A percentile compares a stretch with the other conserved stretches of the same genome.
These are phyloP conservation scores for Ophiocordyceps camponoti-rufipedis DNA, from an alignment of 2,329 filamentous ascomycete genomes.

Conservation along the genomic window DNA sequence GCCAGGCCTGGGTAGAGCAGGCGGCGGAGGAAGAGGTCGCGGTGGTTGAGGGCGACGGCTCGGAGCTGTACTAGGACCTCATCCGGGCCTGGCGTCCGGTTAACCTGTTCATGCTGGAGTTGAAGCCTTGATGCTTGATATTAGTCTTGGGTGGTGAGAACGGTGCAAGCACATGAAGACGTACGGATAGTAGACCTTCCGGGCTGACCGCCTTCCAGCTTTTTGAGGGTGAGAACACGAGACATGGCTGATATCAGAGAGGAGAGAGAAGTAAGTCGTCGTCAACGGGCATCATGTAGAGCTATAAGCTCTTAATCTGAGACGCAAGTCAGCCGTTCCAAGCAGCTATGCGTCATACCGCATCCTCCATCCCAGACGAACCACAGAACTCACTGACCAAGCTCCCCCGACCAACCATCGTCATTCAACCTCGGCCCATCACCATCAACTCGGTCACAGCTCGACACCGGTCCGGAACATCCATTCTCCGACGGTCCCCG, in stretches of 20 bases:
- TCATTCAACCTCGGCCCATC: no score
- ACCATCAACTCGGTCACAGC: no score
- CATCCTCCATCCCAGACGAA: no score
- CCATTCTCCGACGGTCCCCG: no score
- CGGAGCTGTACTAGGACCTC: conserved; percentile 61
- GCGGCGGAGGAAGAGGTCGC: conserved; percentile 86
- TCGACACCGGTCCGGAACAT: no score
- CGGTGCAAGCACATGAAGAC: neutral
- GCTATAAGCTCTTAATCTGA: no score
- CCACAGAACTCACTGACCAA: no score
- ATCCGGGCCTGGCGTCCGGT: conserved; percentile 41
- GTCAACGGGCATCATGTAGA: no score
- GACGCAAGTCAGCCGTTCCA: no score
- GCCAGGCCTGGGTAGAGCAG: conserved; percentile 76
- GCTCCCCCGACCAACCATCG: no score
- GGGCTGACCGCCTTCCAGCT: conserved; percentile 54
- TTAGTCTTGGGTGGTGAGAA: neutral
- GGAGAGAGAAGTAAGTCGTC: no score
- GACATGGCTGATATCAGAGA: conserved; percentile 20
- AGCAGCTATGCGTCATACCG: no score
- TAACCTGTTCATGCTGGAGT: conserved; percentile 16
- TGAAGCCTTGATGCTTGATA: neutral
- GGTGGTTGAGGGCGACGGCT: conserved; percentile 79
- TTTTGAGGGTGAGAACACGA: conserved; percentile 41
- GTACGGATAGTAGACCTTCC: conserved; percentile 72